Base-by-base conservation (phyloP, 306 rosid species). In the Vigna nakashimae region DNA sequence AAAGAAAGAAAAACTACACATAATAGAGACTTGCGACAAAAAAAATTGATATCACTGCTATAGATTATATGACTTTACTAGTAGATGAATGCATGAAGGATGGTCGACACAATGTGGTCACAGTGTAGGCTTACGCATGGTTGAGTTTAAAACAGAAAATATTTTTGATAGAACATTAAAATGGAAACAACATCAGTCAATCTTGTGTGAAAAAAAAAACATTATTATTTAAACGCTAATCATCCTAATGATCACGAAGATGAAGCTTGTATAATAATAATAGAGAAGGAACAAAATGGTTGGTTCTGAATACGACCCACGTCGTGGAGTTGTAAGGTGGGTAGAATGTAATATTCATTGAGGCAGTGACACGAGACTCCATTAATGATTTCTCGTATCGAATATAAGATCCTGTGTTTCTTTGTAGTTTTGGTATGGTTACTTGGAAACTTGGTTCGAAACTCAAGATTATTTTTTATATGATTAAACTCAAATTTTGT, bases 231-330 rank as follows among this genome's bases (percentile, higher is more conserved):
- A 4, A 65, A 43, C 55, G n/a, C 14, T 18, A 71, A 57, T 55
- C 16, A 55, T 34, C 18, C 11, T 64, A 71, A 40, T 4, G 71
- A 66, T 80, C 80, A 18, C 80, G 64, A 83, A 58, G 56, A 74
- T 74, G 65, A 83, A 83, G 78, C 9, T 42, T 50, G 73, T 51
- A 74, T 77, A 77, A 46, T 76, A 58, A 73, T 74, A 74, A 78
- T 34, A 60, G 48, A 64, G 18, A 69, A 83, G 57, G 58, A 74
- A 60, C 68, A 68, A 79, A 68, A 67, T 68, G 74, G 73, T 74
- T 79, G 86, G 67, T 34, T 20, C 62, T 79, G 79, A 83, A 75
- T 63, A 79, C n/a, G 85, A 77, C 85, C 75, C 83, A 69, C 70
- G 80, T 85, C 79, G 65, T 22, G 11, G 60, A 83, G 18, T 62